Base-by-base conservation (phyloP, 805 yeast species). In the Lachancea kluyveri region DNA sequence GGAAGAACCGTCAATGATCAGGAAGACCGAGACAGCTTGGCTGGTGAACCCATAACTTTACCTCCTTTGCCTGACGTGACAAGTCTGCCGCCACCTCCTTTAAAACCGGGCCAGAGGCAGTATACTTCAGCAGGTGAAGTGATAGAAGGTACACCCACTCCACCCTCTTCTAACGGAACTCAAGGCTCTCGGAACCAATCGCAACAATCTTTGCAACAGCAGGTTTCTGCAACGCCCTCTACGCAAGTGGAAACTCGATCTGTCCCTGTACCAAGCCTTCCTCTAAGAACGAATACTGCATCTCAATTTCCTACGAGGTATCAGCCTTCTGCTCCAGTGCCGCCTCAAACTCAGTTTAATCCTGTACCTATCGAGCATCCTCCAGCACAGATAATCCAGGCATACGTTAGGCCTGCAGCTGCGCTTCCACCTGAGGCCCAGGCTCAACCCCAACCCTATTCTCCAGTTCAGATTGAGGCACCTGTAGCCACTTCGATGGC, bases 1-100 rank as follows among this genome's bases (percentile, higher is more conserved):
- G 38, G 26, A 13, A 36, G 29, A n/a, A 12, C 21, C 8, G 26
- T 24, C 6, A 5, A 11, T 16, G 23, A n/a, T 6, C 20, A 28
- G 11, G 28, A 28, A 7, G 26, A 24, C 25, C 10, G 21, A 17
- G n/a, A 18, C 16, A 26, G 31, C 24, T 27, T 17, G 11, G 21
- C 15, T 3, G 37, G 31, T 2, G 28, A 31, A 2, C 39, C 43
- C 1, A 37, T 48, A 17, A 34, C 36, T 9, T 7, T 39, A 21
- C 17, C 25, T 9, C 3, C 31, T 2, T 24, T 44, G 8, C 19
- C 24, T 3, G 52, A 47, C 21, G 52, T 49, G 1, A 28, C 36
- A 8, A 26, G 23, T 5, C 52, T 62, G 18, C 64, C 67, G 5
- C 60, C 68, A 2, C 67, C 68, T 7, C 67, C 68, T 5, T 33